Evolutionary conservation across 2,329 filamentous ascomycete species (phyloP).

Genomic region (Daldinia sp.): DNA sequence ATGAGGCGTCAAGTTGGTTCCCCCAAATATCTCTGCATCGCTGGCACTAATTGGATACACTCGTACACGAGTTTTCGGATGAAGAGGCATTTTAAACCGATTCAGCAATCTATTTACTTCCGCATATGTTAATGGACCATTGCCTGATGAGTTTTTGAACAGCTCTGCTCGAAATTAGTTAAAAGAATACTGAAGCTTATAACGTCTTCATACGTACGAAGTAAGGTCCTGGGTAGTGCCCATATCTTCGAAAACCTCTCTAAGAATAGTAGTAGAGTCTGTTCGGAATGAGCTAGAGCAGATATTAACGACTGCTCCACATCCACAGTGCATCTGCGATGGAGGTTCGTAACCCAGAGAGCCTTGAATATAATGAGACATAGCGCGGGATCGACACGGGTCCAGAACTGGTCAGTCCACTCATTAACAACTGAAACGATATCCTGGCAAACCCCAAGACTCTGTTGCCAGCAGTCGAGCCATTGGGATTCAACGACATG

Average conservation of each 20-base stretch:
- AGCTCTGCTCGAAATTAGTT: slow-evolving; percentile 33
- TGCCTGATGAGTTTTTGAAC: slow-evolving; percentile 28
- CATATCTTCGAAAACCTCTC: slow-evolving; percentile 46
- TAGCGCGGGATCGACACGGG: slow-evolving; percentile 53
- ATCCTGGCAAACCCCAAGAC: slow-evolving; percentile 51
- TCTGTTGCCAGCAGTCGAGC: slow-evolving; percentile 48
- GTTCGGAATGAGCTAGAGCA: slow-evolving; percentile 33
- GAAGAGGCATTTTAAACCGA: slow-evolving; percentile 42
- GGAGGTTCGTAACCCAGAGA: slow-evolving; percentile 50
- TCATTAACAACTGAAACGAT: slow-evolving; percentile 49
- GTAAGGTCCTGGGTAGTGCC: slow-evolving; percentile 41
- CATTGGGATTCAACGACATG: slow-evolving; percentile 41
- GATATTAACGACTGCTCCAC: slow-evolving; percentile 21
- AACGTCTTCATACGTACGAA: slow-evolving; percentile 33
- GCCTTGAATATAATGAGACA: slow-evolving; percentile 50
- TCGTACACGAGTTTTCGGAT: slow-evolving; percentile 38
- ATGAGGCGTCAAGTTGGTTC: background rate
- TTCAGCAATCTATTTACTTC: slow-evolving; percentile 40
- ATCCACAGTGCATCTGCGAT: slow-evolving; percentile 41
- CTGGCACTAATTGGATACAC: slow-evolving; percentile 7
- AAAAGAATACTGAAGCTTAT: background rate
- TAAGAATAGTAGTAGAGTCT: slow-evolving; percentile 42
- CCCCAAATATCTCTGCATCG: slow-evolving; percentile 3
- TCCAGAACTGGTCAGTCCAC: slow-evolving; percentile 51
- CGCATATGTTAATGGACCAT: slow-evolving; percentile 31